Base-by-base conservation (phyloP, 257 asterid genomes). In the Marsdenia floribunda region DNA sequence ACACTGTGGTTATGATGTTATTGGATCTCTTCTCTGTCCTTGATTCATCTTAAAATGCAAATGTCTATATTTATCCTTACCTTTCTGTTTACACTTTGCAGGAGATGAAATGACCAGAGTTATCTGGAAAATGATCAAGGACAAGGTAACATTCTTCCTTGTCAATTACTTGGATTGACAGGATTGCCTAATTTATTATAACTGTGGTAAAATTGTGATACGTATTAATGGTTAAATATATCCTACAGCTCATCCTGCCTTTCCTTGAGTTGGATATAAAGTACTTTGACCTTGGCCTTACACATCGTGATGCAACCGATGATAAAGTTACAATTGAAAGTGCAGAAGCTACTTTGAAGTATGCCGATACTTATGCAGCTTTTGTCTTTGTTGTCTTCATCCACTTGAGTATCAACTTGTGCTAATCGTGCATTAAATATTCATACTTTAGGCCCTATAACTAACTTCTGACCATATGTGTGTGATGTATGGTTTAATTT, bases 71-170 rank as follows among this genome's bases (percentile, higher is more conserved):
- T 1, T 9, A 29, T 80, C 52, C 75, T 80, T 50, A 70, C 71
- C 44, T 75, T 75, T 70, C 70, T 54, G 49, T 44, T 63, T 78
- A 60, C 26, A 16, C 64, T 60, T 57, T 82, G 81, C 90, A 95
- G 99, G 99, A 68, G 99, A 95, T 85, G 99, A 95, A 86, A 95
- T 95, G 99, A 95, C 99, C 71, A 87, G 98, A 81, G 98, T 95
- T 76, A 91, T 95, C 72, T 95, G 99, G 99, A 75, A 85, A 80
- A 85, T 83, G 75, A 95, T 95, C 83, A 95, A 95, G 83, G 98
- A 90, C 82, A 95, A 95, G 97, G 99, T 93, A 80, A 77, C 58
- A 22, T 50, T 52, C 63, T 68, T 76, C 59, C 40, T 29, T 44
- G 44, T 65, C 68, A 75, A 40, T 46, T 81, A 38, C 37, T 50